phyloP scores from a whole-genome alignment of 2,329 filamentous ascomycete genomes.

The Fusarium sublunatum region DNA sequence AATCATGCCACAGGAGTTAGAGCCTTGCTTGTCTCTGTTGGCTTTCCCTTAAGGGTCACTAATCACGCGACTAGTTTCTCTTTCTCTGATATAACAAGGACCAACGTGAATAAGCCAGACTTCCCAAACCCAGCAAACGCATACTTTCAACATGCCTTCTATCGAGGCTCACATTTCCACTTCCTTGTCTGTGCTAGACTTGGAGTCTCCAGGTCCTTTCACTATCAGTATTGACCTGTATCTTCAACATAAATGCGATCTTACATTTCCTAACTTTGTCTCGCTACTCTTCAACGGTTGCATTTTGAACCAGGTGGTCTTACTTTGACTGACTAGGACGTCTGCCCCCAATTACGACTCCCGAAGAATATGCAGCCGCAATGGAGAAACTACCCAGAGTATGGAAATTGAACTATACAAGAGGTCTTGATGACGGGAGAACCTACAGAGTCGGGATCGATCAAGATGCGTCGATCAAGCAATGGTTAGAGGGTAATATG shows the following conservation, averaged over 20 bases:
- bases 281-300: not conserved
- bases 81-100: not conserved
- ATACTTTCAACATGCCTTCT: not conserved
- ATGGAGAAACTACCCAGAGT: not conserved
- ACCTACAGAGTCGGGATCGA: not conserved
- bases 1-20: not conserved
- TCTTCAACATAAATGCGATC: rapidly evolving
- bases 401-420: slow-evolving; percentile 1
- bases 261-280: not conserved
- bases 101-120: not conserved
- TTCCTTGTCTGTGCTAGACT: not conserved
- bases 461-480: not conserved
- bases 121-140: not conserved
- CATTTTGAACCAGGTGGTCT: not conserved
- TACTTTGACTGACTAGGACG: not conserved
- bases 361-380: not conserved
- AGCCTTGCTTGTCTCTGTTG: not conserved
- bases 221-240: not conserved
- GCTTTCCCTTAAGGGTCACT: not conserved
- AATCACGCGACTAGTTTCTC: not conserved
- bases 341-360: not conserved
- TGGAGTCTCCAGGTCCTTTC: not conserved
- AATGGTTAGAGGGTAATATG: not conserved
- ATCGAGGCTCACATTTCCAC: not conserved
- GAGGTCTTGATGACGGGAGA: not conserved